These are phyloP conservation scores for slime mould (Dictyostelium discoideum) DNA, from an alignment of 78 protist species.

Conservation along the genomic window DNA sequence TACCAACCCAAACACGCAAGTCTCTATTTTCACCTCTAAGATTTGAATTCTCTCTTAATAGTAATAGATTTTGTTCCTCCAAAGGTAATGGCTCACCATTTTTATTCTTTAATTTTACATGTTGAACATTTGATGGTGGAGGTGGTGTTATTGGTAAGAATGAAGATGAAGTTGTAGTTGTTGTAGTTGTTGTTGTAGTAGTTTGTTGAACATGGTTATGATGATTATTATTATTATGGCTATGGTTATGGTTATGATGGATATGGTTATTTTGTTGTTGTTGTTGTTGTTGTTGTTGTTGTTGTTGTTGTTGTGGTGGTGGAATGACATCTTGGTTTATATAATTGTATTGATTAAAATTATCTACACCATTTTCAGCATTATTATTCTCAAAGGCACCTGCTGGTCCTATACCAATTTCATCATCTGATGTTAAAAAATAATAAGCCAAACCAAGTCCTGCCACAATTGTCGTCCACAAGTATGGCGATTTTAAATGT, in stretches of 20 bases:
- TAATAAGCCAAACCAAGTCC: constrained; percentile 31
- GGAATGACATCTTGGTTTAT: neutral
- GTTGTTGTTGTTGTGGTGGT: neutral
- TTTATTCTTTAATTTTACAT: neutral
- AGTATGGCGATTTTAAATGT: neutral
- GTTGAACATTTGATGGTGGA: neutral
- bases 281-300: neutral
- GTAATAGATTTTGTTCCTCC: constrained; percentile 56
- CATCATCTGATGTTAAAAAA: constrained; percentile 20
- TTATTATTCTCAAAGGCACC: neutral
- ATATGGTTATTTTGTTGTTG: neutral
- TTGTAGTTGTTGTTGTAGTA: neutral
- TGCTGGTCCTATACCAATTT: neutral
- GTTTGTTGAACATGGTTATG: neutral
- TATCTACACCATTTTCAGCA: neutral
- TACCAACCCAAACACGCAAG: constrained; percentile 20
- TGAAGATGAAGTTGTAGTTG: neutral
- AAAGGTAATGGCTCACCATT: constrained; percentile 42
- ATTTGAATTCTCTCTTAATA: constrained; percentile 19
- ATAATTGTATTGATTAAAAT: neutral
- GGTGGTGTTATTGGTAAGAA: constrained; percentile 18
- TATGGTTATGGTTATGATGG: neutral
- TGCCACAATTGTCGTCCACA: constrained; percentile 12
- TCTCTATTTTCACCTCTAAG: constrained; percentile 25
- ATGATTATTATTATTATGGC: neutral